Evolutionary conservation across 352 stramenopile genomes (phyloP).

Genomic region (Phytophthora megakarya): DNA sequence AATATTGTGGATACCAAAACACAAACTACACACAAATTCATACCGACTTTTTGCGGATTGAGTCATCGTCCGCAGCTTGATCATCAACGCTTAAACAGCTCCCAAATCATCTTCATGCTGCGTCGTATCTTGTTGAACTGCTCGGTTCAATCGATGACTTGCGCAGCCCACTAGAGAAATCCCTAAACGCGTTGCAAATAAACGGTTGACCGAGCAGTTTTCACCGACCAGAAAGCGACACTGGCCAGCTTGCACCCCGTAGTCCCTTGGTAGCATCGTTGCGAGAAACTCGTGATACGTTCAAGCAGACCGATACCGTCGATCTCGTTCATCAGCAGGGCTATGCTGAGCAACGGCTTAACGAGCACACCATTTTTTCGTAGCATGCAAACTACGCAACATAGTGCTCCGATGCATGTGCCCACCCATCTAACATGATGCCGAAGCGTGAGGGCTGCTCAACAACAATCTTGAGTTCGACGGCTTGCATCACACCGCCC

Average conservation of each 20-base stretch:
- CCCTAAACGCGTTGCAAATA: background rate
- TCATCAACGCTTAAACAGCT: background rate
- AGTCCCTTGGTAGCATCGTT: slow-evolving; percentile 1
- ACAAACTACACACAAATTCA: no score
- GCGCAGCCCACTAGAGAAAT: background rate
- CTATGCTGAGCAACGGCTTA: background rate
- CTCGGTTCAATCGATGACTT: slow-evolving; percentile 1
- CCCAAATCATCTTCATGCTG: slow-evolving; percentile 6
- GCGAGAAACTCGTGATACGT: background rate
- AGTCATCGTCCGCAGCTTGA: slow-evolving; percentile 3
- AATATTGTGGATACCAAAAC: no score
- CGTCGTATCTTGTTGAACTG: background rate
- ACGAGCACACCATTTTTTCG: background rate
- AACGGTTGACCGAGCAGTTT: background rate
- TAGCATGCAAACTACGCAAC: background rate
- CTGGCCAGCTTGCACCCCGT: background rate
- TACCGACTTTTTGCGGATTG: slow-evolving; percentile 9
- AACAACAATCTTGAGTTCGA: no score
- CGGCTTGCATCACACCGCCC: no score
- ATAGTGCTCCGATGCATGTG: background rate
- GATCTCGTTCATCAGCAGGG: background rate
- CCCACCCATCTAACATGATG: background rate
- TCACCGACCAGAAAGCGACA: slow-evolving; percentile 2
- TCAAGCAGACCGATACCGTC: background rate
- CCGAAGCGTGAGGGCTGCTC: background rate